These are phyloP conservation scores for Scalesia atractyloides DNA, from an alignment of 129 eudicot genomes.

Conservation along the genomic window DNA sequence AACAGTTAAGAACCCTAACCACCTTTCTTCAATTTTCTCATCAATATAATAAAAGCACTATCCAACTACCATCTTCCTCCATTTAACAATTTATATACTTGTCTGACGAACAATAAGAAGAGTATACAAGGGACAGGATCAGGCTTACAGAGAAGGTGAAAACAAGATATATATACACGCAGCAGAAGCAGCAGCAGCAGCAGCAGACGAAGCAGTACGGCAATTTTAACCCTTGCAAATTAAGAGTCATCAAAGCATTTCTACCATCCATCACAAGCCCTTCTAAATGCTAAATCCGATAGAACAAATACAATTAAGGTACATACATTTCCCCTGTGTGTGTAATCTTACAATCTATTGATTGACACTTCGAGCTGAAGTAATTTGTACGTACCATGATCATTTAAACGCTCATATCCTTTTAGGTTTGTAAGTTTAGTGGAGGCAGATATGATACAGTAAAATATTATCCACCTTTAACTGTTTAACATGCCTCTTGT, in stretches of 20 bases:
- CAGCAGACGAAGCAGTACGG: constrained; percentile 25
- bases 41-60: constrained; percentile 33
- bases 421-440: constrained; percentile 12
- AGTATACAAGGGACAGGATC: constrained; percentile 12
- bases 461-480: background rate
- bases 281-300: constrained; percentile 6
- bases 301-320: constrained; percentile 27
- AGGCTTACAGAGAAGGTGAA: constrained; percentile 16
- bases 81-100: constrained; percentile 22
- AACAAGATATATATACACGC: background rate
- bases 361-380: background rate
- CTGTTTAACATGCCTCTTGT: background rate
- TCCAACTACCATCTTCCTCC: constrained; percentile 40
- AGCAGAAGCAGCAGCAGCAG: constrained; percentile 11
- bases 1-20: constrained; percentile 28
- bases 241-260: constrained; percentile 30
- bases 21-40: constrained; percentile 28
- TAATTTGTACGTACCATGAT: background rate
- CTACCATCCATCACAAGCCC: constrained; percentile 19
- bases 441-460: background rate
- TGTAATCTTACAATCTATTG: background rate
- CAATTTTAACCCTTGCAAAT: constrained; percentile 3
- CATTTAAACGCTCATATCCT: constrained; percentile 11
- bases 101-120: constrained; percentile 17
- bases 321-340: constrained; percentile 1